These are phyloP conservation scores for Blastocystis sp. DNA, from an alignment of 352 stramenopile genomes.

Conservation along the genomic window DNA sequence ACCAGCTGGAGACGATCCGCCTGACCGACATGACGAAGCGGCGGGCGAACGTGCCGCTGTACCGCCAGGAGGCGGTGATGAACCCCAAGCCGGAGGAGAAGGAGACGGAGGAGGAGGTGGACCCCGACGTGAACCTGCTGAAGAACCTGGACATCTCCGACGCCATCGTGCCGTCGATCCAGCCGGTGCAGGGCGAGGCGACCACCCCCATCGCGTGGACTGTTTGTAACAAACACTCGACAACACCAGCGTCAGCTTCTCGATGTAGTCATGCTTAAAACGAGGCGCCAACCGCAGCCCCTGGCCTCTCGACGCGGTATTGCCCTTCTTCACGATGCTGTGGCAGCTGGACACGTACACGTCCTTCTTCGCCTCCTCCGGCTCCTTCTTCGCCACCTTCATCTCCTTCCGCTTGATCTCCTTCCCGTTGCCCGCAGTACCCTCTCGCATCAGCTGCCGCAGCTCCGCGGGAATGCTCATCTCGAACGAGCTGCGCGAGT, in stretches of 20 bases:
- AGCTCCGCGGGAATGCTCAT: neutral
- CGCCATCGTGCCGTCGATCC: neutral
- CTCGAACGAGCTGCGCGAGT: neutral
- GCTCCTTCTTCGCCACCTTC: neutral
- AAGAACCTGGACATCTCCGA: neutral
- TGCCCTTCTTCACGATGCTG: neutral
- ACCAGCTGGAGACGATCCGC: constrained; percentile 64
- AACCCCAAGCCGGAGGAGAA: neutral
- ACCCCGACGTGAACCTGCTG: neutral
- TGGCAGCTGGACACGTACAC: constrained; percentile 32
- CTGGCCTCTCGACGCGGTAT: neutral
- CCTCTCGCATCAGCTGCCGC: neutral
- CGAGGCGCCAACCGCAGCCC: constrained; percentile 28
- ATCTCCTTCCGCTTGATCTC: constrained; percentile 32
- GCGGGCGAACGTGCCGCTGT: constrained; percentile 10
- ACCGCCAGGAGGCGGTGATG: constrained; percentile 16
- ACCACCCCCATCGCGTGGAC: neutral
- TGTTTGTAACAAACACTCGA: constrained; percentile 55
- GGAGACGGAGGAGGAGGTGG: neutral
- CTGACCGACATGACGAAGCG: constrained; percentile 62
- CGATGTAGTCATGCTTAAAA: constrained; percentile 32
- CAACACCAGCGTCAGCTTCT: constrained; percentile 36
- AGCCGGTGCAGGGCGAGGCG: neutral
- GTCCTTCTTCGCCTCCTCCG: neutral
- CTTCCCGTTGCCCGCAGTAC: neutral